Conservation (phyloP, 1,139 yeast species). For the Blastobotrys niveus region DNA sequence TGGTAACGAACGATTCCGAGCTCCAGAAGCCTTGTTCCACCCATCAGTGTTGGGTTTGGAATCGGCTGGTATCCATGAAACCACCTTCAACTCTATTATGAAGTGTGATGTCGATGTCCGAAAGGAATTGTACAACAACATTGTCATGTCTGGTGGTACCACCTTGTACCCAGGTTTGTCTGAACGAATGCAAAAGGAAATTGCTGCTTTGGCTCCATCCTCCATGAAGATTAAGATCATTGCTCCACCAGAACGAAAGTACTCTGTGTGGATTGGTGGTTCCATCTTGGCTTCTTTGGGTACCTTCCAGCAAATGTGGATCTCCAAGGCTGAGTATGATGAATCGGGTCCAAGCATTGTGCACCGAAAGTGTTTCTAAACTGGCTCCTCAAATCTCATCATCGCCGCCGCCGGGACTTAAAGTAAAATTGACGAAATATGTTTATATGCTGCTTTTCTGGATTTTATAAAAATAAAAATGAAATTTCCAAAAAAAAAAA, state of each 20-base stretch:
- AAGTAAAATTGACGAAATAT: too few relatives aligned
- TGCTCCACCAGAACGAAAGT: conserved; percentile 99
- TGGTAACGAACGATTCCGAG: conserved; percentile 99
- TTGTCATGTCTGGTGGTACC: conserved; percentile 99
- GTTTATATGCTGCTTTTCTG: too few relatives aligned
- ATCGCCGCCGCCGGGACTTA: too few relatives aligned
- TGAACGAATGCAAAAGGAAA: conserved; percentile 99
- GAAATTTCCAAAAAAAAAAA: background rate
- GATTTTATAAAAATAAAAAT: too few relatives aligned
- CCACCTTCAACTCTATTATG: conserved; percentile 98
- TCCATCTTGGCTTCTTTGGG: conserved; percentile 97
- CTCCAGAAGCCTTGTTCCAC: conserved; percentile 99
- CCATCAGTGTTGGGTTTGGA: conserved; percentile 97
- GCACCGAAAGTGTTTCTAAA: conserved; percentile 99
- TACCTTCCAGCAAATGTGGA: conserved; percentile 97
- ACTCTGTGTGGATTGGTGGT: conserved; percentile 99
- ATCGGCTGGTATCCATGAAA: conserved; percentile 99
- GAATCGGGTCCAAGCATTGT: conserved; percentile 99
- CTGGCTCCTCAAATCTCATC: too few relatives aligned
- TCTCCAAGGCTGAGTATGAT: conserved; percentile 94
- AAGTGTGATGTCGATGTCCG: conserved; percentile 99
- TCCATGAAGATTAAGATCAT: conserved; percentile 99
- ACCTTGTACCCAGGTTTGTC: conserved; percentile 99
- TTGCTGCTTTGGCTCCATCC: conserved; percentile 98
- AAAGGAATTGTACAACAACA: conserved; percentile 98